Percentiles rank a stretch among this genome's conserved stretches.
These are phyloP conservation scores for Elaeis oleifera DNA, from an alignment of 202 grass and related monocot species.

Conservation along the genomic window DNA sequence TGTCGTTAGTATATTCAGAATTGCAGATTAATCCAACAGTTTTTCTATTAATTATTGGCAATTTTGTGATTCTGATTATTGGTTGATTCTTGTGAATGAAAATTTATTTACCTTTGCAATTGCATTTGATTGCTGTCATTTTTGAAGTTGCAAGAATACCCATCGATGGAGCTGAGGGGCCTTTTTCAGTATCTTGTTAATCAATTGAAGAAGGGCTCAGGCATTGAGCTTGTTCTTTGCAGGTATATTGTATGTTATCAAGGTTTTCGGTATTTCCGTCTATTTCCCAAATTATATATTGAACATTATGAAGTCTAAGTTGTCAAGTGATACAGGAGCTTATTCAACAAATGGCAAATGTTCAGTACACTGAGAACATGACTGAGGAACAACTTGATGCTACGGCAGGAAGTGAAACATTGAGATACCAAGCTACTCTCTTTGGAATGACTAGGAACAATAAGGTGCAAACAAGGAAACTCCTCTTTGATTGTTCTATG, in stretches of 20 bases:
- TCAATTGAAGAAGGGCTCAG: slow-evolving; percentile 83
- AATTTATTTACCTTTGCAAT: slow-evolving; percentile 1
- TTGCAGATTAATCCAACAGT: too few species aligned
- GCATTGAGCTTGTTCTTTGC: slow-evolving; percentile 89
- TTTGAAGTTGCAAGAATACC: slow-evolving; percentile 86
- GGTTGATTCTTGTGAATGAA: too few species aligned
- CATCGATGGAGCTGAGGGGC: slow-evolving; percentile 90
- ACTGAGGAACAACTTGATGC: slow-evolving; percentile 96
- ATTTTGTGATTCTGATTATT: too few species aligned
- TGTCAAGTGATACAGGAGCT: slow-evolving; percentile 54
- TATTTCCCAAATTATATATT: not conserved
- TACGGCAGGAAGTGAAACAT: slow-evolving; percentile 92
- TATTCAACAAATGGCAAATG: slow-evolving; percentile 99
- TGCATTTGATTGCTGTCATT: slow-evolving; percentile 19
- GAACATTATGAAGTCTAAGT: not conserved
- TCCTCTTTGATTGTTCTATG: too few species aligned
- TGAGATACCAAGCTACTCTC: slow-evolving; percentile 75
- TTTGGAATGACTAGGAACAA: slow-evolving; percentile 79
- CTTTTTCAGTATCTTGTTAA: slow-evolving; percentile 99
- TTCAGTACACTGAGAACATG: slow-evolving; percentile 98
- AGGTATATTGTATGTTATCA: slow-evolving; percentile 35
- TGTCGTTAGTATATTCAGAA: too few species aligned
- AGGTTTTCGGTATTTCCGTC: too few species aligned
- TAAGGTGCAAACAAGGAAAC: slow-evolving; percentile 45
- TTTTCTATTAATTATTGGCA: too few species aligned